These are phyloP conservation scores for Curvularia lunata DNA, from an alignment of 2,329 filamentous ascomycete species.

Conservation along the genomic window DNA sequence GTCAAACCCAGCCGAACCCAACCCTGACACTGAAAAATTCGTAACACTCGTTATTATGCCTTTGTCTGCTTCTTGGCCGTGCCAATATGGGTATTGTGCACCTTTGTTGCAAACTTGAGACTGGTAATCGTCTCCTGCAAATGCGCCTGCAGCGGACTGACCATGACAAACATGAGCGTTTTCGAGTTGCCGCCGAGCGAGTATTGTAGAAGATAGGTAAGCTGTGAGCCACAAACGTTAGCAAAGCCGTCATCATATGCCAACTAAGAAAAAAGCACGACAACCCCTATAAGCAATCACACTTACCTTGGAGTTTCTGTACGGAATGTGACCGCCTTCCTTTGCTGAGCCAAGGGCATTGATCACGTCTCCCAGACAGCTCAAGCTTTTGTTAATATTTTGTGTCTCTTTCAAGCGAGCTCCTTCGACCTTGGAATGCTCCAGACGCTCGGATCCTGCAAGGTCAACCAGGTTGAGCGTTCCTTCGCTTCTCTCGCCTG, in stretches of 20 bases:
- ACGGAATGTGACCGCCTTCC: slow-evolving; percentile 81
- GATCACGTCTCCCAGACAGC: slow-evolving; percentile 92
- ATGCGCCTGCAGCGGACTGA: slow-evolving; percentile 88
- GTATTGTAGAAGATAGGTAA: slow-evolving; percentile 94
- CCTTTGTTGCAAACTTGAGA: slow-evolving; percentile 94
- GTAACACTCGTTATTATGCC: slow-evolving; percentile 13
- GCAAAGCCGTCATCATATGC: background rate
- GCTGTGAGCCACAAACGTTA: slow-evolving; percentile 51
- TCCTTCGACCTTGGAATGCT: slow-evolving; percentile 84
- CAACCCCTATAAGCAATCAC: slow-evolving; percentile 17
- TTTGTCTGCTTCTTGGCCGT: slow-evolving; percentile 80
- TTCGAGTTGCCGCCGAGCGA: slow-evolving; percentile 94
- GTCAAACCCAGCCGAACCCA: background rate
- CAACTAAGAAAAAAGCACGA: too few species aligned
- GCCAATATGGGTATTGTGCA: slow-evolving; percentile 90
- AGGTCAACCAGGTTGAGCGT: slow-evolving; percentile 95
- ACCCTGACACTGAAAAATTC: background rate
- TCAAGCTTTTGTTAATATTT: slow-evolving; percentile 94
- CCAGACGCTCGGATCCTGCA: slow-evolving; percentile 88
- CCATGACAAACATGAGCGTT: slow-evolving; percentile 99
- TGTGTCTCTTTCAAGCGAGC: slow-evolving; percentile 92
- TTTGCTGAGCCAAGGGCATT: slow-evolving; percentile 86
- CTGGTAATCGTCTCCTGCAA: slow-evolving; percentile 92
- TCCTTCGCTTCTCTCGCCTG: slow-evolving; percentile 85
- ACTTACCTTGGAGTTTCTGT: slow-evolving; percentile 87